These are phyloP conservation scores for Cinnamomum micranthum DNA, from an alignment of 164 flowering plant species.

Conservation along the genomic window DNA sequence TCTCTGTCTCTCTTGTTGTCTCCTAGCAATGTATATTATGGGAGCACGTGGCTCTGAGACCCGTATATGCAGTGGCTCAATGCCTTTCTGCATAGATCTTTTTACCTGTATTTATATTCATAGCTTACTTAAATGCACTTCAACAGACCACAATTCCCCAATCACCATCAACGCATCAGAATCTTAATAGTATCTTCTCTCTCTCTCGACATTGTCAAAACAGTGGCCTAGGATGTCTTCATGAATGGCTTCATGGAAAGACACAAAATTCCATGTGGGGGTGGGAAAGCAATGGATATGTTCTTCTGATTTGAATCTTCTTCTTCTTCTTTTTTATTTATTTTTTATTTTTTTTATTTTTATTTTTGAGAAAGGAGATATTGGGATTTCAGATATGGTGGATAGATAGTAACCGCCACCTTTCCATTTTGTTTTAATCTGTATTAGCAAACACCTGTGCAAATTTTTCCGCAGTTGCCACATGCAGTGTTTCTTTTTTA, in stretches of 20 bases:
- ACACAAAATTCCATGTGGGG: not conserved
- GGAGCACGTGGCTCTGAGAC: constrained; percentile 5
- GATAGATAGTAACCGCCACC: no score
- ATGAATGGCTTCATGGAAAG: constrained; percentile 7
- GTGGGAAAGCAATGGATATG: not conserved
- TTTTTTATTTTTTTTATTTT: no score
- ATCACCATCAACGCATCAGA: not conserved
- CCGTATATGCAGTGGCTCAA: not conserved
- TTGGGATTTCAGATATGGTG: no score
- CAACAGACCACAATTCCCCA: not conserved
- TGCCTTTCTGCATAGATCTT: not conserved
- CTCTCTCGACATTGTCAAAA: constrained; percentile 4
- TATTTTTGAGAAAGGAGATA: not conserved
- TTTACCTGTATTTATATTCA: not conserved
- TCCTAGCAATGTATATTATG: not conserved
- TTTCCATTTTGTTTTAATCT: no score
- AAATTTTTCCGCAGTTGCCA: no score
- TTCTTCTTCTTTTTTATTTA: no score
- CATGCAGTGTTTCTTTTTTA: no score
- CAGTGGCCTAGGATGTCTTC: constrained; percentile 6
- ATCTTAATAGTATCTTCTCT: not conserved
- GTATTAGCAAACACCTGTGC: no score
- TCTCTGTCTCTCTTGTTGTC: no score
- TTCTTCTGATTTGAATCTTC: no score
- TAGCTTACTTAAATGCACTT: not conserved